phyloP scores from a whole-genome alignment of 306 rosid species.

The Ammopiptanthus mongolicus region DNA sequence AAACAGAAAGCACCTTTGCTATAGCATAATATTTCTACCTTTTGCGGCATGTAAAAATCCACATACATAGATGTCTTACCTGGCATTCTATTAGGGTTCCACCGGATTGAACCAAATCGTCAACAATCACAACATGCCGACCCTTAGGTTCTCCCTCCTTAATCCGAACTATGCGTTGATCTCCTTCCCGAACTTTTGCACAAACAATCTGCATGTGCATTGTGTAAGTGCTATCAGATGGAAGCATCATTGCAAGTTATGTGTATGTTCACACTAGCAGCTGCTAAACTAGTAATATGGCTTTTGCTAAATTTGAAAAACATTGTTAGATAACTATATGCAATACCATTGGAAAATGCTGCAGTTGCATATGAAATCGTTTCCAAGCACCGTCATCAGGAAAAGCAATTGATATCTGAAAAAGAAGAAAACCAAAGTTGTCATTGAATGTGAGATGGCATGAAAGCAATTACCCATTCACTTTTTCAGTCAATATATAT shows the following conservation, averaged over 20 bases:
- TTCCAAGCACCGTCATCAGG: constrained; percentile 99
- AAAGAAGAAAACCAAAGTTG: constrained; percentile 4
- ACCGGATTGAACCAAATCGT: constrained; percentile 98
- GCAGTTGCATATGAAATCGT: constrained; percentile 88
- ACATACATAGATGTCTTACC: constrained; percentile 39
- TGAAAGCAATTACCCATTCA: background rate
- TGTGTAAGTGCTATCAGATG: constrained; percentile 6
- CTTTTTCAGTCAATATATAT: background rate
- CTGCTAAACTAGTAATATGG: background rate
- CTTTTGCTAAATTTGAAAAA: constrained; percentile 14
- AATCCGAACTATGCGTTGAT: constrained; percentile 79
- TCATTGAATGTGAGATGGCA: background rate
- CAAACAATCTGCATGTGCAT: constrained; percentile 68
- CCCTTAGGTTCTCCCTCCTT: constrained; percentile 91
- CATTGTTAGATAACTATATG: background rate
- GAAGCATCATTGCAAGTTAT: constrained; percentile 4
- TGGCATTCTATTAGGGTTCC: constrained; percentile 95
- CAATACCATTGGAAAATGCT: constrained; percentile 89
- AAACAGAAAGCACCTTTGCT: background rate
- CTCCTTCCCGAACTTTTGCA: constrained; percentile 99
- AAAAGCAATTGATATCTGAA: constrained; percentile 85
- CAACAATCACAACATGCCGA: constrained; percentile 91
- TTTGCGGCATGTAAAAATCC: background rate
- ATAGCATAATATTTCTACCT: background rate
- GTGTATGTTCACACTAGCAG: constrained; percentile 5